phyloP scores from a whole-genome alignment of 2,329 filamentous ascomycete genomes.

The Cytospora paraplurivora region DNA sequence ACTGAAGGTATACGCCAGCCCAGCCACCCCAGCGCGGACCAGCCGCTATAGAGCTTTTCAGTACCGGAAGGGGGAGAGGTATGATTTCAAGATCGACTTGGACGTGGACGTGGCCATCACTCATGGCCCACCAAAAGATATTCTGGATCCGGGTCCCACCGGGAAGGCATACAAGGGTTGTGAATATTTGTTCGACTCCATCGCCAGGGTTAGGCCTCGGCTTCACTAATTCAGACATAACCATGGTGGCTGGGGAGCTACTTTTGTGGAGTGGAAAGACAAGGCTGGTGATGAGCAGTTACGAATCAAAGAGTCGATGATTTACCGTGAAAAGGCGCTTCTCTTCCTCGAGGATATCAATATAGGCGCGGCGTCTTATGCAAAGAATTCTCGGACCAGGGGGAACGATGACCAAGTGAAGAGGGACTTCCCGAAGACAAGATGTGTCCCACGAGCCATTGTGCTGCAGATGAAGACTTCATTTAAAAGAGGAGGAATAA shows the following conservation, averaged over 20 bases:
- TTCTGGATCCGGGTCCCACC: conserved; percentile 43
- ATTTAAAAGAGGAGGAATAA: not conserved
- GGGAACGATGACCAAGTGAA: too few relatives aligned
- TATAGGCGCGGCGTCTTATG: not conserved
- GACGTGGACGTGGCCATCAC: conserved; percentile 39
- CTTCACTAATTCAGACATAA: conserved; percentile 44
- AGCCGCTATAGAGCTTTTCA: conserved; percentile 46
- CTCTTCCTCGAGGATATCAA: not conserved
- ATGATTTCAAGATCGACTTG: conserved; percentile 35
- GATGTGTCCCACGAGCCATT: not conserved
- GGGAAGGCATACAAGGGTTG: conserved; percentile 36
- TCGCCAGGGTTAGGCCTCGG: conserved; percentile 36
- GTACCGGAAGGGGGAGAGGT: conserved; percentile 38
- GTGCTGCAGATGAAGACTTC: not conserved
- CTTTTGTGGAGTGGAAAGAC: conserved; percentile 50
- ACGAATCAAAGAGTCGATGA: not conserved
- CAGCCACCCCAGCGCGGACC: conserved; percentile 44
- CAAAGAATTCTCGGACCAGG: not conserved
- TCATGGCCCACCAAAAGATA: conserved; percentile 42
- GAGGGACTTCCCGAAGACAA: not conserved
- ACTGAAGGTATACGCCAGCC: conserved; percentile 48
- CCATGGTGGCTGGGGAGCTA: conserved; percentile 42
- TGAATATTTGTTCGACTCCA: conserved; percentile 36
- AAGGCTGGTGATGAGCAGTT: not conserved
- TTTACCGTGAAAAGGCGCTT: not conserved